Percentiles rank a stretch among this genome's conserved stretches.
These are phyloP conservation scores for Solanum hybrid DNA, from an alignment of 305 asterid genomes.

Conservation along the genomic window DNA sequence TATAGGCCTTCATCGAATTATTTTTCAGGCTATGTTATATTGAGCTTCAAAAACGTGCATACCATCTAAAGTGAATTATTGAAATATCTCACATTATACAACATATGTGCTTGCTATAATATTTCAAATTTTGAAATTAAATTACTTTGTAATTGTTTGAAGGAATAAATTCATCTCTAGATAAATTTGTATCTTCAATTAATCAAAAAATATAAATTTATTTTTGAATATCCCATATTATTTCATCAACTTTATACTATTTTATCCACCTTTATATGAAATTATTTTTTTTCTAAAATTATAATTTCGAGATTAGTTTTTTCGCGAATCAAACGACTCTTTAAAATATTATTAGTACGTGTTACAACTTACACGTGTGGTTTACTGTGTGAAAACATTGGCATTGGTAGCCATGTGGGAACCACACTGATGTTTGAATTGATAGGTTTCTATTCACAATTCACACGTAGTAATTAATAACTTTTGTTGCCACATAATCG, in stretches of 20 bases:
- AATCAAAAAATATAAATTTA: neutral
- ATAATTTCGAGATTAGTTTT: neutral
- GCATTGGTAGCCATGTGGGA: neutral
- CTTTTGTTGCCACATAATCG: neutral
- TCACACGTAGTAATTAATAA: slow-evolving; percentile 1
- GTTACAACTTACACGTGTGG: neutral
- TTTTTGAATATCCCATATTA: neutral
- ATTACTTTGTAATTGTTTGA: neutral
- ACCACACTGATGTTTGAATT: neutral
- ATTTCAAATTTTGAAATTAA: neutral
- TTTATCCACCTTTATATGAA: neutral
- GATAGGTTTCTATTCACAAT: neutral
- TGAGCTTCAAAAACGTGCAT: neutral
- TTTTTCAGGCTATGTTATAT: too few species aligned
- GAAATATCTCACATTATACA: neutral
- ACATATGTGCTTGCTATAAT: neutral
- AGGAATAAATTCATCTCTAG: neutral
- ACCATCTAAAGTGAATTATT: neutral
- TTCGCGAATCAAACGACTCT: neutral
- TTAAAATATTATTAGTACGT: neutral
- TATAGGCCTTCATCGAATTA: neutral
- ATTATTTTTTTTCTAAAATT: neutral
- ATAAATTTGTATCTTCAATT: neutral
- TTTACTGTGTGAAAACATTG: neutral
- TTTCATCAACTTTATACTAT: neutral